Conservation (phyloP, 306 rosid species). For the Hippophae gyantsensis region DNA sequence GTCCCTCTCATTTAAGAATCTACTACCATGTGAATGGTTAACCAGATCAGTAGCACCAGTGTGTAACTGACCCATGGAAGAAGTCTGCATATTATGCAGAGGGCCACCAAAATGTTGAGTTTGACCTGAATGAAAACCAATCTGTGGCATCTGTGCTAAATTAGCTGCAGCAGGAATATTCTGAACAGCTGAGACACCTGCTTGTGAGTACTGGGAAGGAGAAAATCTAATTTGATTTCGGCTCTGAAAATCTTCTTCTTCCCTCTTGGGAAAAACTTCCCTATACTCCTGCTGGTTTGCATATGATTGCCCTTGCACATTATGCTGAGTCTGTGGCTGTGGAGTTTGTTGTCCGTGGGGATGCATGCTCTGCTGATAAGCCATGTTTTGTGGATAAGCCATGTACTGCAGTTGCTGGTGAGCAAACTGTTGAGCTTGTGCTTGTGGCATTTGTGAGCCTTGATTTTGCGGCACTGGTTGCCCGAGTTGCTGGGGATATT, state of each 20-base stretch:
- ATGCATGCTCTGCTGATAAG: conserved; percentile 51
- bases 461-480: conserved; percentile 53
- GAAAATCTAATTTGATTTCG: conserved; percentile 66
- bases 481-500: conserved; percentile 41
- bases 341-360: conserved; percentile 51
- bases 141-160: conserved; percentile 47
- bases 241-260: conserved; percentile 57
- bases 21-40: conserved; percentile 55
- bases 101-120: conserved; percentile 49
- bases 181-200: conserved; percentile 43
- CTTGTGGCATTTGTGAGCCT: conserved; percentile 40
- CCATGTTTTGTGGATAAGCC: conserved; percentile 61
- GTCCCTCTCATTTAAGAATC: conserved; percentile 59
- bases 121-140: conserved; percentile 50
- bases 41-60: conserved; percentile 48
- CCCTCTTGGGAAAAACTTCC: conserved; percentile 31
- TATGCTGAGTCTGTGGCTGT: conserved; percentile 44
- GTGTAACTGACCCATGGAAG: conserved; percentile 48
- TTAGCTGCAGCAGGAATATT: conserved; percentile 40
- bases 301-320: conserved; percentile 42
- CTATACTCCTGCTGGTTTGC: conserved; percentile 59
- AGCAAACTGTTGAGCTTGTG: conserved; percentile 49
- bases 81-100: conserved; percentile 40
- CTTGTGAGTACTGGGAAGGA: conserved; percentile 63
- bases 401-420: conserved; percentile 58